phyloP scores from a whole-genome alignment of 148 eudicot genomes.

The Pharnaceum exiguum region DNA sequence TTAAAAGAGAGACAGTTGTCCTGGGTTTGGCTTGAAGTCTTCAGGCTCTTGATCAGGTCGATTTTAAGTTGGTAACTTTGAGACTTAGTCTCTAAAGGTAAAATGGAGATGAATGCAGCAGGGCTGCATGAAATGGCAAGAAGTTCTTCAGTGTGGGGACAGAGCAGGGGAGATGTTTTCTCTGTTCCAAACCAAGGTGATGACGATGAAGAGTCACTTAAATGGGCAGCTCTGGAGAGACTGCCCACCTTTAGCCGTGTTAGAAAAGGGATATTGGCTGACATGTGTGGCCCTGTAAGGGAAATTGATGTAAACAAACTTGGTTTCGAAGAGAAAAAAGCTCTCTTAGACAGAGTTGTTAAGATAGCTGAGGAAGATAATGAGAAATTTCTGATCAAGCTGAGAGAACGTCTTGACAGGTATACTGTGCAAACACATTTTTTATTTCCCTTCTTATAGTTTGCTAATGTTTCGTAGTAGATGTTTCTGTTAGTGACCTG shows the following conservation, averaged over 20 bases:
- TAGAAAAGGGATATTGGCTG: constrained; percentile 39
- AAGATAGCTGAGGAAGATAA: constrained; percentile 41
- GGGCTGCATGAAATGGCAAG: background rate
- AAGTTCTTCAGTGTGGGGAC: constrained; percentile 25
- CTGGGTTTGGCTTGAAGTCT: too few species aligned
- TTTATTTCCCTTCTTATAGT: too few species aligned
- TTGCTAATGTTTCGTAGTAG: too few species aligned
- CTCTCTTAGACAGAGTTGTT: constrained; percentile 33
- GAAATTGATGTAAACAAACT: constrained; percentile 41
- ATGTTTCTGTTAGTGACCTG: too few species aligned
- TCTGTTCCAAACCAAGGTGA: constrained; percentile 23
- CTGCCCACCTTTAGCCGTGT: constrained; percentile 41
- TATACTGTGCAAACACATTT: too few species aligned
- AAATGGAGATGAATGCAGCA: background rate
- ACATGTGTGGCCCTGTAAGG: constrained; percentile 22
- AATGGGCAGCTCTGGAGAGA: constrained; percentile 51
- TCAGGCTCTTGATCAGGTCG: too few species aligned
- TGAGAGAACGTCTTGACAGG: constrained; percentile 44
- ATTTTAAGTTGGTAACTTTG: too few species aligned
- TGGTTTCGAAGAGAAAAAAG: constrained; percentile 31
- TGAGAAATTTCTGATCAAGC: constrained; percentile 42
- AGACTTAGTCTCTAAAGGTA: too few species aligned
- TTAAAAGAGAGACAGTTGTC: too few species aligned
- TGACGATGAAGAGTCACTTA: constrained; percentile 51
- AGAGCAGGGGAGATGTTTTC: constrained; percentile 24